Conservation (phyloP, 2,329 filamentous ascomycete genomes). For the Hymenoscyphus albidus region DNA sequence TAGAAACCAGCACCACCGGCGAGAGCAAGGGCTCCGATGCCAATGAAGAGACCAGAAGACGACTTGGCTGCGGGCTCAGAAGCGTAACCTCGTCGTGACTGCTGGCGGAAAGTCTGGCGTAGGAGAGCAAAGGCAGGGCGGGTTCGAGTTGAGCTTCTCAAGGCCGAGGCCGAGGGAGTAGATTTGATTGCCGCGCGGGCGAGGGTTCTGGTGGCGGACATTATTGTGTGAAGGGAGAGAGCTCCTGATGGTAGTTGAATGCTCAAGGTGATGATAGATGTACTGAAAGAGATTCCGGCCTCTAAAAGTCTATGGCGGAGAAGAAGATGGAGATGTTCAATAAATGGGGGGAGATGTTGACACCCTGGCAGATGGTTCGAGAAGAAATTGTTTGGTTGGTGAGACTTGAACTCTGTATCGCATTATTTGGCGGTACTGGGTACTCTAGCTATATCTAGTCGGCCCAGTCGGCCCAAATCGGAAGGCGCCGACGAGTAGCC, state of each 20-base stretch:
- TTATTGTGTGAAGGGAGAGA: constrained; percentile 32
- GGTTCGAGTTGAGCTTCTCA: constrained; percentile 56
- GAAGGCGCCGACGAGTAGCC: neutral
- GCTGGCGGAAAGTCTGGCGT: constrained; percentile 68
- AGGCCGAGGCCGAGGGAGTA: constrained; percentile 43
- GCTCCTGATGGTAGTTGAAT: neutral
- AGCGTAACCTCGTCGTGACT: constrained; percentile 75
- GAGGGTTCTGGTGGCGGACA: constrained; percentile 39
- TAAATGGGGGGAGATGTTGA: constrained; percentile 1
- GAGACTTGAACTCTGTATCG: constrained; percentile 2
- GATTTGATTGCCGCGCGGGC: constrained; percentile 37
- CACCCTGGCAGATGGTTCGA: constrained; percentile 1
- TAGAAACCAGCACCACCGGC: constrained; percentile 63
- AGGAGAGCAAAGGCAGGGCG: constrained; percentile 51
- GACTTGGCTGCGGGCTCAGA: constrained; percentile 62
- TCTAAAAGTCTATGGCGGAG: neutral
- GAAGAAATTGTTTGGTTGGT: constrained; percentile 1
- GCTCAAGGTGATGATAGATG: neutral
- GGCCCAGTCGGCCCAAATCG: neutral
- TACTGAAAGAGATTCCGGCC: neutral
- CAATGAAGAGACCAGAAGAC: constrained; percentile 52
- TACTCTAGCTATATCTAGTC: neutral
- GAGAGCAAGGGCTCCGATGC: constrained; percentile 54
- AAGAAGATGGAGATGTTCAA: neutral
- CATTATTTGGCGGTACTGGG: neutral